A percentile compares a stretch with the other conserved stretches of the same genome.
These are phyloP conservation scores for Leishmania gerbilli DNA, from an alignment of 208 protist genomes.

Conservation along the genomic window DNA sequence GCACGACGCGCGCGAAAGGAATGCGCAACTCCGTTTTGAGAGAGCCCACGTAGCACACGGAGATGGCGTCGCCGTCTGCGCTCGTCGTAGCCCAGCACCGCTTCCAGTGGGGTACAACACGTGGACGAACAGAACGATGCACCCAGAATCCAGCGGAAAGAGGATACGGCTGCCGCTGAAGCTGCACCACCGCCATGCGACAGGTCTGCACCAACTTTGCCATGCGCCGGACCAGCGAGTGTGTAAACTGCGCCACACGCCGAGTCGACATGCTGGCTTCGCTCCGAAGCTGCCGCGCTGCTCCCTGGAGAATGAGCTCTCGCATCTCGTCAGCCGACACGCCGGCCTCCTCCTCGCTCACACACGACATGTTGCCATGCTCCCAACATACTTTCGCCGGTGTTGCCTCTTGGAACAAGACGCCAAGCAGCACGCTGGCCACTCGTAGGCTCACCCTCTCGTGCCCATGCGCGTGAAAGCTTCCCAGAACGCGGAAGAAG, in stretches of 20 bases:
- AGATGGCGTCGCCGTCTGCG: conserved; percentile 13
- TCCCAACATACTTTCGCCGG: neutral
- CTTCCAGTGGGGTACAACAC: conserved; percentile 46
- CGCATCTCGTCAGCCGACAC: conserved; percentile 20
- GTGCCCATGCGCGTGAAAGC: neutral
- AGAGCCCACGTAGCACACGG: conserved; percentile 28
- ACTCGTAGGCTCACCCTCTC: conserved; percentile 9
- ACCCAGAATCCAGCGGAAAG: conserved; percentile 63
- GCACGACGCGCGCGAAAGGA: conserved; percentile 23
- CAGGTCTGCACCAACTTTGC: conserved; percentile 14
- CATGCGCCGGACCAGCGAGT: conserved; percentile 18
- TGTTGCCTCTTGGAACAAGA: conserved; percentile 1
- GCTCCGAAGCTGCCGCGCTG: conserved; percentile 1
- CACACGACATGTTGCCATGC: neutral
- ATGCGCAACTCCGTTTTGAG: conserved; percentile 26
- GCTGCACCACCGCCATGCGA: conserved; percentile 14
- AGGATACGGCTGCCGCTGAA: conserved; percentile 16
- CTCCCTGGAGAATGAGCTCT: conserved; percentile 7
- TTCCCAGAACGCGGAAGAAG: conserved; percentile 32
- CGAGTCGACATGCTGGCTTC: neutral
- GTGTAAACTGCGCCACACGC: neutral
- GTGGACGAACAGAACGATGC: conserved; percentile 49
- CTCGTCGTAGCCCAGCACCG: conserved; percentile 52
- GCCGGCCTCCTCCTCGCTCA: neutral
- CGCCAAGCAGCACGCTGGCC: conserved; percentile 9